A percentile compares a stretch with the other conserved stretches of the same genome.
Evolutionary conservation across 495 filamentous ascomycete genomes (phyloP).

Genomic region (Echria macrotheca): DNA sequence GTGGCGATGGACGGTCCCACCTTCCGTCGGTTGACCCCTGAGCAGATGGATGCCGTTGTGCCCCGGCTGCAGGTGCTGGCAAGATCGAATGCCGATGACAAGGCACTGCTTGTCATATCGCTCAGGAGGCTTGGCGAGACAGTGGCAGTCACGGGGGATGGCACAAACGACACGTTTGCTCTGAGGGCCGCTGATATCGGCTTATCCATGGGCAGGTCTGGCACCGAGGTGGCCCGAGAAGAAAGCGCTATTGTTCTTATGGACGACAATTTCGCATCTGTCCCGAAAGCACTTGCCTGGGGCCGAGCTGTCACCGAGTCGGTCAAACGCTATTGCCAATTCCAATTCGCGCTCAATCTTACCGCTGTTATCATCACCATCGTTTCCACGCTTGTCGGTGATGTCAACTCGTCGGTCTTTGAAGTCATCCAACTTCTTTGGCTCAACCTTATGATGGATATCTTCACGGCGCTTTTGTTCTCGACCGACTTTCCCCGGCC

Average conservation of each 20-base stretch:
- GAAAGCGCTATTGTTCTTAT: constrained; percentile 81
- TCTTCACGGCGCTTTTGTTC: constrained; percentile 74
- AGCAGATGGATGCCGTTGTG: not conserved
- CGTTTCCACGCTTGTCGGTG: constrained; percentile 65
- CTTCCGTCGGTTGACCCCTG: not conserved
- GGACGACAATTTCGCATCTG: constrained; percentile 77
- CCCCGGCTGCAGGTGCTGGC: constrained; percentile 57
- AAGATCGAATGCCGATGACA: constrained; percentile 76
- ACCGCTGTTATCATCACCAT: constrained; percentile 77
- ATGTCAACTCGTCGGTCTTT: constrained; percentile 62
- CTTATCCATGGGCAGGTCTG: constrained; percentile 81
- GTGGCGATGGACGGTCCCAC: constrained; percentile 3
- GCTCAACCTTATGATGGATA: constrained; percentile 91
- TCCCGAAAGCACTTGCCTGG: constrained; percentile 73
- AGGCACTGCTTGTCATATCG: constrained; percentile 62
- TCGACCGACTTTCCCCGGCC: constrained; percentile 75
- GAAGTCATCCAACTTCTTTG: constrained; percentile 79
- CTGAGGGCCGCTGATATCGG: constrained; percentile 76
- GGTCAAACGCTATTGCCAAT: constrained; percentile 41
- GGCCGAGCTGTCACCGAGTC: constrained; percentile 61
- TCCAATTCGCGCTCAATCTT: constrained; percentile 84
- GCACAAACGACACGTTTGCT: constrained; percentile 80
- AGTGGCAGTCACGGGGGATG: constrained; percentile 78
- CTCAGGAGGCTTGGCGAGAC: constrained; percentile 66
- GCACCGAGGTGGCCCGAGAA: constrained; percentile 82